Evolutionary conservation across 2,329 filamentous ascomycete species (phyloP), one percentile per base, ranked within the genome.

Genomic region (Bipolaris bicolor): DNA sequence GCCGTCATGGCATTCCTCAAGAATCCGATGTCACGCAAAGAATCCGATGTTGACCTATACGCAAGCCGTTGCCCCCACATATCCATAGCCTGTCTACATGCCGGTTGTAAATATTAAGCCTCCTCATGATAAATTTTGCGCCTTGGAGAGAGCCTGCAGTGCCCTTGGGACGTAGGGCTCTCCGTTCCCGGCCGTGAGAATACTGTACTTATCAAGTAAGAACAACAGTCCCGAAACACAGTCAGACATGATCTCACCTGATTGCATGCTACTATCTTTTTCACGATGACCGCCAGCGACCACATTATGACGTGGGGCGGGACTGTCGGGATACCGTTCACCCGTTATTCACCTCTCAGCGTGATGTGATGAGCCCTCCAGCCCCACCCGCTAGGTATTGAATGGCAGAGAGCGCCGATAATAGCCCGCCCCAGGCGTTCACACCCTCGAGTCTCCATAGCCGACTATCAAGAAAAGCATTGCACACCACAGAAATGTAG

Each of bases 11-110:
- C 49, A 60, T 60, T 60, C 43, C 9, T 26, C 11, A 5, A 60
- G 49, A 60, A 60, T 52, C 37, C 57, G 43, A 60, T 60, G 50
- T 49, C 46, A 39, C n/a, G 45, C 53, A 33, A 45, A 57, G 50
- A 57, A 57, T 57, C 18, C 55, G 50, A 58, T 58, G 46, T 54
- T 48, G 50, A 11, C 40, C 24, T 29, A 43, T 43, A 52, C 18
- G 36, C 34, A 37, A 16, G 41, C n/a, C 34, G 29, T 31, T 31
- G 29, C 10, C 48, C 34, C 49, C 49, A 47, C 49, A 41, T 31
- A 37, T 11, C 15, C 31, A 37, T 33, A 7, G 33, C 16, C 18
- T 33, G 16, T 13, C 31, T 45, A 20, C 31, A 36, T 22, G 39
- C 22, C 20, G 29, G 26, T 31, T 31, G 34, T 31, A 37, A 13